These are phyloP conservation scores for Parasarocladium wereldwijsianum DNA, from an alignment of 2,329 filamentous ascomycete genomes.

Conservation along the genomic window DNA sequence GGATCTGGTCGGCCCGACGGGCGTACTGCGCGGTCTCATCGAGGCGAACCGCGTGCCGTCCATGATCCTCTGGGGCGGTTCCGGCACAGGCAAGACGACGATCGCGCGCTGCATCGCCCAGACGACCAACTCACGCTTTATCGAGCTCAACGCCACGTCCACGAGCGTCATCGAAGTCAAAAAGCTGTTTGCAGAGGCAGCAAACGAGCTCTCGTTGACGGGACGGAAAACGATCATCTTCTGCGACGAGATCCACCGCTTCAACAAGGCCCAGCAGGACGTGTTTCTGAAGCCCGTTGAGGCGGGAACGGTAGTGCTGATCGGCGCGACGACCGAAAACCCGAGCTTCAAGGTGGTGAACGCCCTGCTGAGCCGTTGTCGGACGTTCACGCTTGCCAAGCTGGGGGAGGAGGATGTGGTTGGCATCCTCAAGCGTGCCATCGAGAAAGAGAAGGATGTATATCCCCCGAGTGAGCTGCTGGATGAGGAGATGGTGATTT, in stretches of 20 bases:
- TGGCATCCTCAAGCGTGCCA: conserved; percentile 61
- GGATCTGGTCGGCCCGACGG: conserved; percentile 71
- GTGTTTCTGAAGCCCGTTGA: conserved; percentile 90
- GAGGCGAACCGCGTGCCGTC: conserved; percentile 76
- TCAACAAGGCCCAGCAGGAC: conserved; percentile 86
- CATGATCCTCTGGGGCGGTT: conserved; percentile 85
- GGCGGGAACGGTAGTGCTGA: conserved; percentile 75
- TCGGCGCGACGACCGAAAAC: conserved; percentile 94
- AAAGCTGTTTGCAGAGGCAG: conserved; percentile 76
- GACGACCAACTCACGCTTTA: conserved; percentile 69
- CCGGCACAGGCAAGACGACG: conserved; percentile 76
- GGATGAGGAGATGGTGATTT: conserved; percentile 61
- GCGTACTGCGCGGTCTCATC: conserved; percentile 77
- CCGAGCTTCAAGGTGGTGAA: conserved; percentile 86
- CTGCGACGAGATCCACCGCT: conserved; percentile 91
- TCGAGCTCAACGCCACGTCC: conserved; percentile 91
- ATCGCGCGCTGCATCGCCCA: conserved; percentile 84
- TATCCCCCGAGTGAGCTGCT: conserved; percentile 40
- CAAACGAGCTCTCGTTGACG: conserved; percentile 63
- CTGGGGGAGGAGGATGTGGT: conserved; percentile 58
- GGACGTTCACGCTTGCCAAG: conserved; percentile 75
- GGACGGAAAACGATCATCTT: conserved; percentile 92
- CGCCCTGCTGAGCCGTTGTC: conserved; percentile 75
- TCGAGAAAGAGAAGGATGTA: conserved; percentile 41
- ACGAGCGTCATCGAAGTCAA: conserved; percentile 83